Evolutionary conservation across 352 stramenopile genomes (phyloP).

Genomic region (Phytopythium oedochilum): DNA sequence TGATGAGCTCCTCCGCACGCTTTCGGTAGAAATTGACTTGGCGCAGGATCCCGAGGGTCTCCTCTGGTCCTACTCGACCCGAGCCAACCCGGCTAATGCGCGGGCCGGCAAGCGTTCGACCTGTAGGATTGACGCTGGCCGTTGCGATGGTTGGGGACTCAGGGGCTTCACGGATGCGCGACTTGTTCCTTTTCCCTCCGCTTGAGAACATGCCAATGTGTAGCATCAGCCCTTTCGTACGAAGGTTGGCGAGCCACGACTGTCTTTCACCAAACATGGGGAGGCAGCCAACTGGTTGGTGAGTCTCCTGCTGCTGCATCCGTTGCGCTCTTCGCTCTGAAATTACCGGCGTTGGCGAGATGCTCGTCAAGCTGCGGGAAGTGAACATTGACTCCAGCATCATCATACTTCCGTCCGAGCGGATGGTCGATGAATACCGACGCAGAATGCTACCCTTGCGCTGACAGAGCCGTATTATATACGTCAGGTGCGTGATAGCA

Average conservation of each 20-base stretch:
- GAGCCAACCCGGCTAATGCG: conserved; percentile 3
- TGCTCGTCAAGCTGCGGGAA: conserved; percentile 18
- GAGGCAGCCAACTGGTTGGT: background rate
- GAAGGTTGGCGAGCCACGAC: conserved; percentile 2
- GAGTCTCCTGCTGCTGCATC: background rate
- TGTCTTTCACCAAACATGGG: background rate
- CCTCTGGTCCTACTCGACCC: conserved; percentile 41
- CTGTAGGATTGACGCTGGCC: background rate
- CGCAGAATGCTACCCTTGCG: conserved; percentile 55
- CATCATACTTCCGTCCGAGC: conserved; percentile 12
- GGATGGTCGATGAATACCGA: conserved; percentile 45
- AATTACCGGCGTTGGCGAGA: conserved; percentile 1
- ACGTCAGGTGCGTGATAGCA: conserved; percentile 59
- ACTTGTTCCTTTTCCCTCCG: background rate
- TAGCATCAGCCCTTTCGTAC: conserved; percentile 11
- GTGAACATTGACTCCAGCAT: conserved; percentile 19
- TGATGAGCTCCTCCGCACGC: conserved; percentile 55
- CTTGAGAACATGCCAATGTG: conserved; percentile 10
- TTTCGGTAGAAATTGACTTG: conserved; percentile 64
- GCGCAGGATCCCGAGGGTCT: conserved; percentile 44
- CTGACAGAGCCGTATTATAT: conserved; percentile 56
- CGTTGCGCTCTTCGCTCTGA: background rate
- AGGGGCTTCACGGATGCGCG: background rate
- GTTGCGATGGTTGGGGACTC: background rate
- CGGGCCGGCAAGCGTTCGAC: background rate